These are phyloP conservation scores for Phytophthora foliorum DNA, from an alignment of 352 stramenopile genomes.

Conservation along the genomic window DNA sequence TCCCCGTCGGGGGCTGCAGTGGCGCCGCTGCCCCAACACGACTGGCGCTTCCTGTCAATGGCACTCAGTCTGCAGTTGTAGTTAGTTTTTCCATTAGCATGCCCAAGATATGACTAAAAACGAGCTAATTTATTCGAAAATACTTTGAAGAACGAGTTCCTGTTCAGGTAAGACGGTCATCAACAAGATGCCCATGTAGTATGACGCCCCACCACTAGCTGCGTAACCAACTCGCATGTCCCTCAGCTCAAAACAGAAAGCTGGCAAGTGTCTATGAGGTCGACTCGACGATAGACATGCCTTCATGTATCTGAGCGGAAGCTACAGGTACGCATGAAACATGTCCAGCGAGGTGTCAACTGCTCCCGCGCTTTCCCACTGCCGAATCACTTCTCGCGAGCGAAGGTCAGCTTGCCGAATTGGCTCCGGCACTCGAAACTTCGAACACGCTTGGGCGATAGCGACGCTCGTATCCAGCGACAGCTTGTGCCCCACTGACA, in stretches of 20 bases:
- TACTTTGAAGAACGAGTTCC: too few relatives aligned
- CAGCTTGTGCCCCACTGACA: constrained; percentile 83
- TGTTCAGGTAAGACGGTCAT: background rate
- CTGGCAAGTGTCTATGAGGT: constrained; percentile 5
- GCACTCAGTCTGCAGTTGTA: constrained; percentile 49
- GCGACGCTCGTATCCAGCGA: constrained; percentile 71
- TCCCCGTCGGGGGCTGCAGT: constrained; percentile 37
- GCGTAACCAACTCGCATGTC: background rate
- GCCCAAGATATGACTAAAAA: constrained; percentile 3
- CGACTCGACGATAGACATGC: constrained; percentile 10
- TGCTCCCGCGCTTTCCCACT: constrained; percentile 60
- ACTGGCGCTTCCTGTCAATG: constrained; percentile 54
- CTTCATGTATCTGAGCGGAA: background rate
- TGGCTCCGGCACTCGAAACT: constrained; percentile 83
- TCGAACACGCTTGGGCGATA: constrained; percentile 65
- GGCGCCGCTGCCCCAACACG: constrained; percentile 9
- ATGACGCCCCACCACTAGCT: too few relatives aligned
- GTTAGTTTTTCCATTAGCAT: constrained; percentile 29
- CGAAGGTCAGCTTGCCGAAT: constrained; percentile 89
- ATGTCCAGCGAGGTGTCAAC: constrained; percentile 70
- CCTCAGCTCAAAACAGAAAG: constrained; percentile 18
- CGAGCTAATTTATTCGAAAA: constrained; percentile 44
- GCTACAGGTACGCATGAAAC: constrained; percentile 30
- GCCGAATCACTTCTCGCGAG: constrained; percentile 75
- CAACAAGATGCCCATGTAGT: background rate